A percentile compares a stretch with the other conserved stretches of the same genome.
Conservation (phyloP, 1,284 basidiomycete genomes). For the Tilletiopsis washingtonensis region DNA sequence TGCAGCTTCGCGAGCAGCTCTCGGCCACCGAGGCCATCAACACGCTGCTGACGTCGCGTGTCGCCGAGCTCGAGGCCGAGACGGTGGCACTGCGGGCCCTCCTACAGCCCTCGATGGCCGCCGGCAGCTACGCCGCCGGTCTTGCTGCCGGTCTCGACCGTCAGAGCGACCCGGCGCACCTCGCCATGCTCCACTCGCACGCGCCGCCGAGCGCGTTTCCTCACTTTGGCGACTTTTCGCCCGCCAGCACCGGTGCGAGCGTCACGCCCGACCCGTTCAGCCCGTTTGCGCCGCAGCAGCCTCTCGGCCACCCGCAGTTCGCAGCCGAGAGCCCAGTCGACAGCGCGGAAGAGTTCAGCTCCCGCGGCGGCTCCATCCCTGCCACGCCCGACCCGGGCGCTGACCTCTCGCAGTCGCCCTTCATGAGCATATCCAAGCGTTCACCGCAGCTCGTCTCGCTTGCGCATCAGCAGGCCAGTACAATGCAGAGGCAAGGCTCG, state of each 20-base stretch:
- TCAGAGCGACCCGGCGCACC: not conserved
- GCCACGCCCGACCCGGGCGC: no score
- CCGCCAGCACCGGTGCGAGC: slow-evolving; percentile 6
- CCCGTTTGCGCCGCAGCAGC: not conserved
- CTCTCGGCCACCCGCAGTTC: not conserved
- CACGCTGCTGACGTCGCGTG: not conserved
- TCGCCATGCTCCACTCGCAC: no score
- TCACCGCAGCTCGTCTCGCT: no score
- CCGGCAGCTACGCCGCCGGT: not conserved
- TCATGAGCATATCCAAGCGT: no score
- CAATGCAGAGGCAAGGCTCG: no score
- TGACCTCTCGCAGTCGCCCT: no score
- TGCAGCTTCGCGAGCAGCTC: not conserved
- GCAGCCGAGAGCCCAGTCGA: no score
- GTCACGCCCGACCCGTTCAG: slow-evolving; percentile 6
- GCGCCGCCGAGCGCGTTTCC: not conserved
- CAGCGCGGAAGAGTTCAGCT: no score
- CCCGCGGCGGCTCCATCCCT: no score
- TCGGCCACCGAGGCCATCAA: not conserved
- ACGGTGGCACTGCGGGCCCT: no score
- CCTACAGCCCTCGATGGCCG: no score
- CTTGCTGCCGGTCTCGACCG: not conserved
- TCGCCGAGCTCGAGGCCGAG: not conserved
- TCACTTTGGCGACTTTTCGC: not conserved
- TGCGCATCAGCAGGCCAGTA: no score